Conservation (phyloP, 2,329 filamentous ascomycete species). For the Furcasterigmium sp. region DNA sequence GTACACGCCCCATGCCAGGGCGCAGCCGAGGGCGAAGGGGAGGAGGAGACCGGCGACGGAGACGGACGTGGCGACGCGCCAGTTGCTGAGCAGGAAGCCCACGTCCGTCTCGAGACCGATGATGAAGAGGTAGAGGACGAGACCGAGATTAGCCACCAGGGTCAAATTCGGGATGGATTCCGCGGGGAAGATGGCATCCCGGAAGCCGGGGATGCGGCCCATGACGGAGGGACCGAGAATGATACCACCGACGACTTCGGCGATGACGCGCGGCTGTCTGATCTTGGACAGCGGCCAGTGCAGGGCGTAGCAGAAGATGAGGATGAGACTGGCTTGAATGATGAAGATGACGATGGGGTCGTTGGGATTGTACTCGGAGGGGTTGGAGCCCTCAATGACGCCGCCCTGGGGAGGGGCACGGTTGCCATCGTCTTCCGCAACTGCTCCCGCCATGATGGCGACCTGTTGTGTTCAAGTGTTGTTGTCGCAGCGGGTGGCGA, state of each 20-base stretch:
- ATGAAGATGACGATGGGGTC: slow-evolving; percentile 74
- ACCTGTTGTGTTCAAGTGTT: neutral
- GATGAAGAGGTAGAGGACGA: slow-evolving; percentile 82
- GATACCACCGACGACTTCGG: slow-evolving; percentile 77
- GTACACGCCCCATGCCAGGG: slow-evolving; percentile 76
- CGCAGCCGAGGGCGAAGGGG: slow-evolving; percentile 77
- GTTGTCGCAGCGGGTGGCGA: too few relatives aligned
- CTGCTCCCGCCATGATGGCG: neutral
- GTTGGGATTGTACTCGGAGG: slow-evolving; percentile 60
- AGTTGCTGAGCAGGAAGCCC: slow-evolving; percentile 71
- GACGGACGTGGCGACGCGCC: slow-evolving; percentile 72
- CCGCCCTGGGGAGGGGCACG: slow-evolving; percentile 42
- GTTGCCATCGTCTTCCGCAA: neutral
- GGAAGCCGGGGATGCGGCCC: slow-evolving; percentile 79
- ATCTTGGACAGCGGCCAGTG: slow-evolving; percentile 74
- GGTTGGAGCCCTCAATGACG: slow-evolving; percentile 66
- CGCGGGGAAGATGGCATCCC: slow-evolving; percentile 67
- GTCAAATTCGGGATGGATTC: slow-evolving; percentile 70
- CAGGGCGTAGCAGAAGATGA: slow-evolving; percentile 45
- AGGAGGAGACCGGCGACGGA: slow-evolving; percentile 74
- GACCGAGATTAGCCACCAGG: slow-evolving; percentile 75
- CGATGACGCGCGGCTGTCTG: slow-evolving; percentile 76
- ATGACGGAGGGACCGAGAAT: slow-evolving; percentile 82
- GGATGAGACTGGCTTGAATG: slow-evolving; percentile 53
- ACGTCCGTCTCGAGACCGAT: slow-evolving; percentile 85